Base-by-base conservation (phyloP, 2,329 filamentous ascomycete genomes). In the Alternaria incomplexa region DNA sequence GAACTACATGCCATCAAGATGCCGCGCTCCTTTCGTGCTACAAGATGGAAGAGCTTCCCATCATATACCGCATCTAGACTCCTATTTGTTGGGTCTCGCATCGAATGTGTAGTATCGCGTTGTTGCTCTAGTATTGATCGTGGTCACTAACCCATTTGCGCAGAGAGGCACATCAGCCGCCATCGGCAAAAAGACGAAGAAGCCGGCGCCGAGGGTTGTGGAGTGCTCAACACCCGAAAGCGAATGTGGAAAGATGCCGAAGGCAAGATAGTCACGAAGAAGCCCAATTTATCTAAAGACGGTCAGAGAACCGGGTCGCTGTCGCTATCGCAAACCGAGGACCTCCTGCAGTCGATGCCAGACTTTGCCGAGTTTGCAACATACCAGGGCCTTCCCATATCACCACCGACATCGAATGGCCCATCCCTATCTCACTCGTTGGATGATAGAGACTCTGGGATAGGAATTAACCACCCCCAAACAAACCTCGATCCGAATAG, bases 121-220 rank as follows among this genome's bases (percentile, higher is more conserved):
- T 5, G 9, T 17, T 40, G 36, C 15, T 17, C 8, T 17, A 11
- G 4, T 17, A 17, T 40, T 17, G 36, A 17, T 40, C 36, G 36
- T 47, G n/a, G 28, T 45, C 23, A 58, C 71, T 79, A 56, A 79
- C 69, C 12, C 56, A 11, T 12, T 63, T 65, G 59, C 46, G 26
- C 60, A 89, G 87, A 85, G 44, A 82, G 88, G 67, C 88, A 90
- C 73, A 85, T 89, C 80, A 73, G 76, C 53, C 81, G 84, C 7
- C 84, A 86, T 71, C 81, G 81, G 10, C 84, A 87, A 61, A 87
- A 85, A 63, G 86, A 88, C 71, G 79, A 83, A 32, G 85, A 87
- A 79, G 85, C 85, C 64, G 85, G 85, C 44, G 85, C 84, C 15
- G 81, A 83, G 66, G 85, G 85, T 13, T 79, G 76, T 46, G 85